These are phyloP conservation scores for Porodaedalea pini DNA, from an alignment of 1,284 basidiomycete species.

Conservation along the genomic window DNA sequence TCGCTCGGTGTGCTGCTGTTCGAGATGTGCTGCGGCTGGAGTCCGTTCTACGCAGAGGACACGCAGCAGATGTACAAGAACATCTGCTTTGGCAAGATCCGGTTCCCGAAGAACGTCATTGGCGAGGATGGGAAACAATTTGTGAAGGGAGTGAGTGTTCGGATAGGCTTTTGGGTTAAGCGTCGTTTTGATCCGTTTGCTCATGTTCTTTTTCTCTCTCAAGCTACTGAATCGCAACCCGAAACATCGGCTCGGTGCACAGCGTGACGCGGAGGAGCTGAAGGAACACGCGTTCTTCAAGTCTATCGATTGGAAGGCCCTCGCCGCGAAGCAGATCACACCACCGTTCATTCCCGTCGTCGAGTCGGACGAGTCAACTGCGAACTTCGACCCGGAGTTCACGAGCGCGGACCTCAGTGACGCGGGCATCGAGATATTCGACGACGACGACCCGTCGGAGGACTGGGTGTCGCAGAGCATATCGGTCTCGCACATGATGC, in stretches of 20 bases:
- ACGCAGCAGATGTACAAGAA: slow-evolving; percentile 99
- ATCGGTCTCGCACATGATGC: slow-evolving; percentile 36
- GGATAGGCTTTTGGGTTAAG: slow-evolving; percentile 23
- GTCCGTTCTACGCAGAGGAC: slow-evolving; percentile 98
- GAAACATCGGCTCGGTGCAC: slow-evolving; percentile 90
- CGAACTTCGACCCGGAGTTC: slow-evolving; percentile 98
- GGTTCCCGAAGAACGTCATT: slow-evolving; percentile 96
- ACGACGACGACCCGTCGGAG: slow-evolving; percentile 75
- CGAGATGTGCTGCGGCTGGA: slow-evolving; percentile 99
- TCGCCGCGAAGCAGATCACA: slow-evolving; percentile 87
- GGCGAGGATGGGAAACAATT: slow-evolving; percentile 99
- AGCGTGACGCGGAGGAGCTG: slow-evolving; percentile 88
- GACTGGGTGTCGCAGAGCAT: slow-evolving; percentile 57
- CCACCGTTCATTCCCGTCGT: slow-evolving; percentile 98
- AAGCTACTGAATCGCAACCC: slow-evolving; percentile 97
- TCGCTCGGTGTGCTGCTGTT: slow-evolving; percentile 88
- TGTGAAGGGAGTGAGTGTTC: slow-evolving; percentile 85
- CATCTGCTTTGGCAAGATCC: slow-evolving; percentile 98
- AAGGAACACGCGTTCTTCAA: slow-evolving; percentile 97
- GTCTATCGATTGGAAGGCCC: slow-evolving; percentile 84
- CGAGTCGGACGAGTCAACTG: slow-evolving; percentile 96
- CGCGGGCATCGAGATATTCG: slow-evolving; percentile 54
- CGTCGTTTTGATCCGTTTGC: neutral
- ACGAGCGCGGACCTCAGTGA: slow-evolving; percentile 82
- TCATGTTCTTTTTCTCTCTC: slow-evolving; percentile 18